These are phyloP conservation scores for Aspergillus oerlinghausenensis DNA, from an alignment of 2,329 filamentous ascomycete species.

Conservation along the genomic window DNA sequence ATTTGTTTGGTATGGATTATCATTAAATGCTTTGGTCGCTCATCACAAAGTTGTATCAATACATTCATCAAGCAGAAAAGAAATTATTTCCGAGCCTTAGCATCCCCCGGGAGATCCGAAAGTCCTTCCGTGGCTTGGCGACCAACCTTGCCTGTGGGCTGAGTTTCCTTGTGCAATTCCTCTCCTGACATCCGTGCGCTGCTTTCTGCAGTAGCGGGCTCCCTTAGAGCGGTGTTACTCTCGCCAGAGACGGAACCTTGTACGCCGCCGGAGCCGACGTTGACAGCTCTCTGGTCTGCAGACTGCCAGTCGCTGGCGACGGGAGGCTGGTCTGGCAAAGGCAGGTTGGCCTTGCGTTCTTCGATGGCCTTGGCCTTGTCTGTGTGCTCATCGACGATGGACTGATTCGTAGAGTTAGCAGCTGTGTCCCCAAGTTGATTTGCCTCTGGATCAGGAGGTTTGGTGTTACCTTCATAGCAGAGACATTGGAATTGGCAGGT, in stretches of 20 bases:
- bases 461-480: conserved; percentile 42
- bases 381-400: conserved; percentile 36
- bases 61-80: neutral
- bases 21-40: neutral
- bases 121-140: conserved; percentile 59
- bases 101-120: conserved; percentile 56
- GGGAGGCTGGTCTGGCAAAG: conserved; percentile 73
- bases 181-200: conserved; percentile 46
- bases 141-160: conserved; percentile 48
- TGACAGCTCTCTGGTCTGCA: conserved; percentile 62
- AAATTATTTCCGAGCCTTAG: conserved; percentile 44
- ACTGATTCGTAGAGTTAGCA: conserved; percentile 22
- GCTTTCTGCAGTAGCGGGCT: conserved; percentile 55
- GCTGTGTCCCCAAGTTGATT: neutral
- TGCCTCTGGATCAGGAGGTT: neutral
- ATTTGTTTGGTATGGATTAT: neutral
- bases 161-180: conserved; percentile 52
- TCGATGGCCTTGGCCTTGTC: conserved; percentile 63
- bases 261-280: conserved; percentile 61
- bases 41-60: neutral
- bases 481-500: conserved; percentile 43
- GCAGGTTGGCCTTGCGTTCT: conserved; percentile 66
- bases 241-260: conserved; percentile 51
- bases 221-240: conserved; percentile 50
- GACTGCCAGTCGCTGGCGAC: conserved; percentile 75